A percentile compares a stretch with the other conserved stretches of the same genome.
Evolutionary conservation across 345 rosid genomes (phyloP).

Genomic region (Dipteronia dyeriana): DNA sequence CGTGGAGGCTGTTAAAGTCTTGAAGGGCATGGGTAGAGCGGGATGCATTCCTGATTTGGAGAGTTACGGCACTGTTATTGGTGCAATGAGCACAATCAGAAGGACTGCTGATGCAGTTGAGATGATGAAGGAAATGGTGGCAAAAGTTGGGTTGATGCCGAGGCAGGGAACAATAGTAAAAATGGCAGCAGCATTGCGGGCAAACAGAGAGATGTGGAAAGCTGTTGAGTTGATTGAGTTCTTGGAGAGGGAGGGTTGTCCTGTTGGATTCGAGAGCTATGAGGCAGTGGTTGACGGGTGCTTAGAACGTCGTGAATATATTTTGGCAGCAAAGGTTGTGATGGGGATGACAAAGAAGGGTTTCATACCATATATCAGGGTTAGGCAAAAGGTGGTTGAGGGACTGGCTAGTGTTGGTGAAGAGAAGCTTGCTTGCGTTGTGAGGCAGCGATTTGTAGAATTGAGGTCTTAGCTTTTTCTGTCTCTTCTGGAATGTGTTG

Average conservation of each 20-base stretch:
- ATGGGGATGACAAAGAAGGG: constrained; percentile 74
- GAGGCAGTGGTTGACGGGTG: constrained; percentile 69
- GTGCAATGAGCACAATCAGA: constrained; percentile 52
- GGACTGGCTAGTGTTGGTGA: constrained; percentile 58
- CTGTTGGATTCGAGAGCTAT: constrained; percentile 66
- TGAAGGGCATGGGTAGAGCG: constrained; percentile 55
- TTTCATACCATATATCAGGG: constrained; percentile 73
- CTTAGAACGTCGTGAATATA: constrained; percentile 55
- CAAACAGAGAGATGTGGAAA: constrained; percentile 62
- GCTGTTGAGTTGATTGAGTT: constrained; percentile 72
- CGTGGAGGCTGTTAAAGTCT: constrained; percentile 63
- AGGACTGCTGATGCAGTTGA: constrained; percentile 58
- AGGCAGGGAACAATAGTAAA: constrained; percentile 59
- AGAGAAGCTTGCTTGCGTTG: constrained; percentile 62
- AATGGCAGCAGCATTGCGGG: constrained; percentile 58
- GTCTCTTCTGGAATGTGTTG: not conserved
- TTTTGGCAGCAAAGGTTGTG: constrained; percentile 73
- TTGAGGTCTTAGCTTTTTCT: constrained; percentile 48
- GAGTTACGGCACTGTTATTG: constrained; percentile 58
- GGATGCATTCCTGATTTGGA: constrained; percentile 77
- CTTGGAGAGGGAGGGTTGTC: constrained; percentile 55
- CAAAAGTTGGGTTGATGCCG: constrained; percentile 59
- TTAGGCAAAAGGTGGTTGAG: constrained; percentile 72
- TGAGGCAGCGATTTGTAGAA: constrained; percentile 67
- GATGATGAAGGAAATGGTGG: constrained; percentile 74